Evolutionary conservation across 768 basidiomycete genomes (phyloP).

Genomic region (Leccinum subtestaceum): DNA sequence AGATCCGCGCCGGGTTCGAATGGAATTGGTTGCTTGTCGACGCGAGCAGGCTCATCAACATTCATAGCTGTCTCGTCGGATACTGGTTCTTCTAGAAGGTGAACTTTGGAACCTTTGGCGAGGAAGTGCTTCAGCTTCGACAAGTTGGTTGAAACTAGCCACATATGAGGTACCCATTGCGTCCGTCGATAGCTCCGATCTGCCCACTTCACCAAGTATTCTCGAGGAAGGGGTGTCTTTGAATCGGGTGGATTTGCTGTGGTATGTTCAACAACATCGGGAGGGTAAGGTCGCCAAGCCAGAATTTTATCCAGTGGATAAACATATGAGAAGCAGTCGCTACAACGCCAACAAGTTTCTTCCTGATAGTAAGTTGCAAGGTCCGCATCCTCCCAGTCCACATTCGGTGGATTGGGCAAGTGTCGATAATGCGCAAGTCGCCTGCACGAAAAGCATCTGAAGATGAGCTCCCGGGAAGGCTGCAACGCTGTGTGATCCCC

Average conservation of each 20-base stretch:
- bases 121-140: conserved; percentile 78
- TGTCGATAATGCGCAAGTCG: conserved; percentile 81
- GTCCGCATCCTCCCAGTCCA: conserved; percentile 35
- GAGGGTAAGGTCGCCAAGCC: conserved; percentile 86
- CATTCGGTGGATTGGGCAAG: conserved; percentile 47
- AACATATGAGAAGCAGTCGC: conserved; percentile 71
- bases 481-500: conserved; percentile 19
- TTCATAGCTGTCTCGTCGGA: conserved; percentile 24
- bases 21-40: conserved; percentile 19
- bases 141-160: conserved; percentile 70
- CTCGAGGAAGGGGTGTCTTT: conserved; percentile 70
- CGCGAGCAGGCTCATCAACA: conserved; percentile 26
- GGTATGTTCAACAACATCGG: conserved; percentile 54
- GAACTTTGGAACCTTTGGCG: conserved; percentile 60
- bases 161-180: conserved; percentile 92
- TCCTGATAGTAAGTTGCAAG: conserved; percentile 64
- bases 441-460: conserved; percentile 82
- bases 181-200: conserved; percentile 73
- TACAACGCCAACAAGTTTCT: conserved; percentile 61
- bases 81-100: conserved; percentile 53
- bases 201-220: conserved; percentile 92
- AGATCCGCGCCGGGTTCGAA: conserved; percentile 44
- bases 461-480: conserved; percentile 50
- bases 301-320: conserved; percentile 80
- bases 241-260: conserved; percentile 43